These are phyloP conservation scores for Pachyrhizus erosus DNA, from an alignment of 306 rosid species.

Conservation along the genomic window DNA sequence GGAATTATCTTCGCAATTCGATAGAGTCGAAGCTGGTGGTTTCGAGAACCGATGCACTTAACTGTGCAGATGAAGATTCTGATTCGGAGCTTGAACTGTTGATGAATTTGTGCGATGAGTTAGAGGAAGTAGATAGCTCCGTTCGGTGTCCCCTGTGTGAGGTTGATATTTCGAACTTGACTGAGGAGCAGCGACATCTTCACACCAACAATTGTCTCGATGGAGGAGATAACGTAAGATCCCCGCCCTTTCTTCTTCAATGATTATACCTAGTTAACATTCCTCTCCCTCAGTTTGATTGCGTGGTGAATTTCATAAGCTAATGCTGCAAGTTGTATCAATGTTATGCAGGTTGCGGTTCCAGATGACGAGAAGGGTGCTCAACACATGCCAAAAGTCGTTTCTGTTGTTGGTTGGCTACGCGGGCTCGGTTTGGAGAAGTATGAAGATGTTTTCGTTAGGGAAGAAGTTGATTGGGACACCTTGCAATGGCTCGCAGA, in stretches of 20 bases:
- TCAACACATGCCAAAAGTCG: conserved; percentile 44
- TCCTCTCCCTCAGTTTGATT: not conserved
- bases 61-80: conserved; percentile 12
- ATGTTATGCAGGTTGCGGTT: conserved; percentile 51
- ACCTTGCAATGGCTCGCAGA: conserved; percentile 77
- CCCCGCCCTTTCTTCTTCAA: too few species aligned
- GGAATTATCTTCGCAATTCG: conserved; percentile 61
- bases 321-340: not conserved
- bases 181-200: conserved; percentile 60
- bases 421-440: conserved; percentile 65
- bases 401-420: conserved; percentile 73
- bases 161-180: conserved; percentile 71
- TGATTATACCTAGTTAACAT: too few species aligned
- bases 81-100: conserved; percentile 62
- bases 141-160: conserved; percentile 78
- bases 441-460: conserved; percentile 68
- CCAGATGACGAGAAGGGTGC: conserved; percentile 44
- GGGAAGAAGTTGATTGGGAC: conserved; percentile 91
- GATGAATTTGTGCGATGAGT: conserved; percentile 56
- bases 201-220: conserved; percentile 85
- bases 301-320: not conserved
- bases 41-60: conserved; percentile 32
- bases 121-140: conserved; percentile 45
- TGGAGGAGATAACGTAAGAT: conserved; percentile 56
- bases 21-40: conserved; percentile 70